Evolutionary conservation across 208 protist species (phyloP).

Genomic region (Acanthamoeba royreba): DNA sequence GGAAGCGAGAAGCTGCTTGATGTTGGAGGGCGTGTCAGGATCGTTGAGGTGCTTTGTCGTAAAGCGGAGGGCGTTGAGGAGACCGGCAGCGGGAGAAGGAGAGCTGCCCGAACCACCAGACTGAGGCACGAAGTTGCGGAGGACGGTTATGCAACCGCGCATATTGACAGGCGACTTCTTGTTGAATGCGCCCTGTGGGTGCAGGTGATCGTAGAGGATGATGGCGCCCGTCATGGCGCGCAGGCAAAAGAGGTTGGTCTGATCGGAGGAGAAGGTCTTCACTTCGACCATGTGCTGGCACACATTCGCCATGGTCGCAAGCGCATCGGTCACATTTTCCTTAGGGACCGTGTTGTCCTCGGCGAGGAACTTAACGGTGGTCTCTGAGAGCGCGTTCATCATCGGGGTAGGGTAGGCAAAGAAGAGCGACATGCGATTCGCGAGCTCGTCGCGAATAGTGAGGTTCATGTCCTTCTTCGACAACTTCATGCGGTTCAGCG

Average conservation of each 20-base stretch:
- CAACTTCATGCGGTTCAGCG: conserved; percentile 81
- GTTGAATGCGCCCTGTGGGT: conserved; percentile 74
- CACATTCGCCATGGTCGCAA: conserved; percentile 74
- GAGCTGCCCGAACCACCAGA: not conserved
- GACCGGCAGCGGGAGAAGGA: conserved; percentile 57
- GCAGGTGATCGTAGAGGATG: conserved; percentile 81
- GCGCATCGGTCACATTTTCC: conserved; percentile 74
- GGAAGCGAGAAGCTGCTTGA: conserved; percentile 72
- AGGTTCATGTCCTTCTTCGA: conserved; percentile 69
- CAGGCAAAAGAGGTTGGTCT: conserved; percentile 80
- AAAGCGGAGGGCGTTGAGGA: conserved; percentile 82
- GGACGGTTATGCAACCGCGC: conserved; percentile 61
- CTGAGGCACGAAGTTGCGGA: conserved; percentile 52
- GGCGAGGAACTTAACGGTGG: conserved; percentile 72
- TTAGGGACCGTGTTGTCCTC: conserved; percentile 24
- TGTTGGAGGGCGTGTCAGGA: conserved; percentile 72
- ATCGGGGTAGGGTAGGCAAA: conserved; percentile 84
- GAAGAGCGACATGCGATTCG: conserved; percentile 80
- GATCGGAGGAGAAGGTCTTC: conserved; percentile 68
- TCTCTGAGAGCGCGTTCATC: conserved; percentile 75
- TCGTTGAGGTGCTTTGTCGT: conserved; percentile 82
- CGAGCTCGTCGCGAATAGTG: not conserved
- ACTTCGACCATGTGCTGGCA: conserved; percentile 80
- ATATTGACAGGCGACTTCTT: conserved; percentile 77
- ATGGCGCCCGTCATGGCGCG: conserved; percentile 79